Evolutionary conservation across 2,329 filamentous ascomycete genomes (phyloP), one percentile per base, ranked within the genome.

Genomic region (Ustilaginoidea virens): DNA sequence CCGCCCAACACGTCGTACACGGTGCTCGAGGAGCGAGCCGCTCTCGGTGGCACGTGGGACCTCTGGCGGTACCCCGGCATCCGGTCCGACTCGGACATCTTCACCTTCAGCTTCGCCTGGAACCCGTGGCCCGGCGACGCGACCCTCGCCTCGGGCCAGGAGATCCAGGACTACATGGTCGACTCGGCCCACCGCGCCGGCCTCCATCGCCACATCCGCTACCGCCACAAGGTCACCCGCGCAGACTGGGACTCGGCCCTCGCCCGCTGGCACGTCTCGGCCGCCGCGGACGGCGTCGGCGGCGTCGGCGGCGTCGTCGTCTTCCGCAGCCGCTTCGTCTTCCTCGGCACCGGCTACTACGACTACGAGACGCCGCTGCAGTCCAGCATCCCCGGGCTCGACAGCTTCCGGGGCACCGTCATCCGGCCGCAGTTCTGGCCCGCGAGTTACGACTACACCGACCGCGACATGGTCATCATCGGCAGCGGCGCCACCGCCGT

Each of bases 381-480:
- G 29, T 51, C 65, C 0, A 41, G 49, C 0, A 79, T 58, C 5
- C 53, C 53, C 24, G 55, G 56, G 3, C 42, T 59, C 10, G 38
- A 47, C 0, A 41, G 34, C 13, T 59, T 59, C 19, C 12, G 43
- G 7, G 58, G 55, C 28, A 42, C 33, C 22, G 54, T 71, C 9
- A 56, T 80, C 2, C 77, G 82, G 36, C 77, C 79, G 1, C 78
- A 83, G 39, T 81, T 80, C 52, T 81, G 77, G 75, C 76, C 76
- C 0, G 56, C 73, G 32, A 58, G 75, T 31, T 54, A 75, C 22
- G 69, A 80, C 43, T 78, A 77, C 49, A 52, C 56, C 6, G 54
- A 61, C 48, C 79, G 80, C 43, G 62, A 68, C 12, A 55, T 80
- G 12, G 68, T 77, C 26, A 58, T 80, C 32, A 68, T 81, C 33